phyloP scores from a whole-genome alignment of 176 grass and related monocot species.

The Triticum timopheevii region DNA sequence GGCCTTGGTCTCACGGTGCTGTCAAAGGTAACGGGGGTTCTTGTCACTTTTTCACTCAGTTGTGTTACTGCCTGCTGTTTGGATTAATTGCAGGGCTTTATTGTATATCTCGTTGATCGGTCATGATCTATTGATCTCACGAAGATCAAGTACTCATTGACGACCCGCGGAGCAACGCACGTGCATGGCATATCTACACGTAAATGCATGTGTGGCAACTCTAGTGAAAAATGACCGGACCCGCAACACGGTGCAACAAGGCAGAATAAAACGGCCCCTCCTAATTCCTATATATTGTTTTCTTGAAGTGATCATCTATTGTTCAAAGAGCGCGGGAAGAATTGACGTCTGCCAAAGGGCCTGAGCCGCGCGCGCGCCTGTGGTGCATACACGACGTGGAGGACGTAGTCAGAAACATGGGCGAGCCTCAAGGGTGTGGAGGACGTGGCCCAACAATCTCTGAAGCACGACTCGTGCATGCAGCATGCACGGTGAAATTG shows the following conservation, averaged over 20 bases:
- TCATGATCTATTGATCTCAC: background rate
- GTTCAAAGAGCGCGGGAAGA: background rate
- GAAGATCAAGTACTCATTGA: too few species aligned
- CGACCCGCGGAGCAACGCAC: background rate
- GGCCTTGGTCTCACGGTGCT: background rate
- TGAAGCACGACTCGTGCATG: background rate
- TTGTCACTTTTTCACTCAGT: background rate
- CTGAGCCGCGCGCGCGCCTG: background rate
- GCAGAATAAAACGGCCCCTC: background rate
- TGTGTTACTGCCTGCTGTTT: background rate
- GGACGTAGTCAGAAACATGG: background rate
- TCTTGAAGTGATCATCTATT: background rate
- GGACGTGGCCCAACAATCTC: background rate
- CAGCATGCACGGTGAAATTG: background rate
- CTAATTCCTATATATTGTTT: too few species aligned
- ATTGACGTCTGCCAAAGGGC: background rate
- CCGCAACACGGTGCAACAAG: background rate
- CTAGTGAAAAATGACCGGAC: background rate
- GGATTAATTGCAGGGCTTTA: background rate
- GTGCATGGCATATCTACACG: background rate
- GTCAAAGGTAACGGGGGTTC: background rate
- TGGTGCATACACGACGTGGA: background rate
- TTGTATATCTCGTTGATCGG: background rate
- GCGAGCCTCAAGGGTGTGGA: background rate
- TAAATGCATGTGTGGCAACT: background rate